phyloP scores from a whole-genome alignment of 1,139 yeast genomes.

The Hansenula sp. region DNA sequence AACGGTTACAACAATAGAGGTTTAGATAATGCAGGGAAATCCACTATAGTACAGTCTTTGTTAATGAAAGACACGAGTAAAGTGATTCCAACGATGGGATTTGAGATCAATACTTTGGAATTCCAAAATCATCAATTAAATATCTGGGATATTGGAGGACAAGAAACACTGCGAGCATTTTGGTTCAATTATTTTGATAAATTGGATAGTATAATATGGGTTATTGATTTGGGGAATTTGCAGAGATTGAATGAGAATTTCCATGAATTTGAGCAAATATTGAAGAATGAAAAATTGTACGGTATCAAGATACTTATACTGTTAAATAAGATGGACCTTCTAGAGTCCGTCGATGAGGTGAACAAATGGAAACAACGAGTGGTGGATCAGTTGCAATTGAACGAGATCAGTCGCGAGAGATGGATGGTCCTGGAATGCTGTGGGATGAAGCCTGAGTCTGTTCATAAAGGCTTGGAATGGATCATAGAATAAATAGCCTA shows the following conservation, averaged over 20 bases:
- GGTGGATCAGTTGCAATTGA: constrained; percentile 18
- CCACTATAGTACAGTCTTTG: constrained; percentile 66
- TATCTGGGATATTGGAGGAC: constrained; percentile 97
- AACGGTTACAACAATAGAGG: constrained; percentile 38
- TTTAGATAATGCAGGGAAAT: constrained; percentile 93
- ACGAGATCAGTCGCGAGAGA: constrained; percentile 24
- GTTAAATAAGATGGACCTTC: constrained; percentile 56
- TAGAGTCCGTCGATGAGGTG: constrained; percentile 22
- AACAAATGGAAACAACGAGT: constrained; percentile 20
- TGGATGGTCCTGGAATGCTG: constrained; percentile 45
- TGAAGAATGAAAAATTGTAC: constrained; percentile 62
- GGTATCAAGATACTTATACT: constrained; percentile 60
- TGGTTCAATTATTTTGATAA: constrained; percentile 91
- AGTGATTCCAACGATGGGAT: constrained; percentile 71
- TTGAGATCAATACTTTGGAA: constrained; percentile 46
- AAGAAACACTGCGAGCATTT: constrained; percentile 70
- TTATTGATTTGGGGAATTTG: constrained; percentile 67
- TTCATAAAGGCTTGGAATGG: constrained; percentile 48
- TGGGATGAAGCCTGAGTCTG: constrained; percentile 53
- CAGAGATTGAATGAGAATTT: constrained; percentile 62
- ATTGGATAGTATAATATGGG: constrained; percentile 88
- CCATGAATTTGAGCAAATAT: constrained; percentile 56
- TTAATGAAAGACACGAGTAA: constrained; percentile 44
- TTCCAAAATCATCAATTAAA: constrained; percentile 51
- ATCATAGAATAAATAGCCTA: not conserved